Percentiles rank a stretch among this genome's conserved stretches.
phyloP scores from a whole-genome alignment of 2,329 filamentous ascomycete genomes.

The Alternaria sp. region DNA sequence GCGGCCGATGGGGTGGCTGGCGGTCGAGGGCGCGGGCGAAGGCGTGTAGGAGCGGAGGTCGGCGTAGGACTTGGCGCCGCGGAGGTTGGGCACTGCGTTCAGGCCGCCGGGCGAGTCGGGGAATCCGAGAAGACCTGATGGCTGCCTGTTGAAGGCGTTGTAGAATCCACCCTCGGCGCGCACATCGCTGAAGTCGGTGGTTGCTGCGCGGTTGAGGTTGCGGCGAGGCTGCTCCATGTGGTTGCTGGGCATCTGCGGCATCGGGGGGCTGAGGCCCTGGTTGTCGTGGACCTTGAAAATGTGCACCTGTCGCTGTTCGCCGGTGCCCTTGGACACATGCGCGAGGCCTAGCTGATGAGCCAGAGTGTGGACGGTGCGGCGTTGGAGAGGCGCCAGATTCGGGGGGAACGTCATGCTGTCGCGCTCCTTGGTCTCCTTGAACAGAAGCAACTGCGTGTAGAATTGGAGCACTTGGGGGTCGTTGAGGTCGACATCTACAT shows the following conservation, averaged over 20 bases:
- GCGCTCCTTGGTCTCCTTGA: slow-evolving; percentile 78
- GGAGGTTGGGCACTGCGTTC: slow-evolving; percentile 77
- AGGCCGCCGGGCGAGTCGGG: slow-evolving; percentile 75
- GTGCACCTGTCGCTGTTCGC: slow-evolving; percentile 87
- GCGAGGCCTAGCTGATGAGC: slow-evolving; percentile 94
- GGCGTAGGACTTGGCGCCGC: slow-evolving; percentile 94
- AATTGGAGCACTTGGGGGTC: slow-evolving; percentile 85
- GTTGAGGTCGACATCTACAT: slow-evolving; percentile 81
- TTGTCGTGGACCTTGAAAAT: slow-evolving; percentile 75
- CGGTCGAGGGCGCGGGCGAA: slow-evolving; percentile 87
- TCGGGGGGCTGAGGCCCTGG: slow-evolving; percentile 65
- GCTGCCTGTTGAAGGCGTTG: slow-evolving; percentile 77
- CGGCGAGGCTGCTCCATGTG: slow-evolving; percentile 81
- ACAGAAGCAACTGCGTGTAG: slow-evolving; percentile 88
- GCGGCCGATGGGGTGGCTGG: slow-evolving; percentile 77
- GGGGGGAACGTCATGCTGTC: slow-evolving; percentile 86
- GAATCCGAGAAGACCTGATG: slow-evolving; percentile 77
- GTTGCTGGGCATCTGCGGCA: slow-evolving; percentile 66
- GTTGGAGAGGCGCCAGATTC: slow-evolving; percentile 79
- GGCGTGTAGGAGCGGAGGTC: slow-evolving; percentile 94
- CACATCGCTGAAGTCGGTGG: slow-evolving; percentile 90
- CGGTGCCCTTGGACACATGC: slow-evolving; percentile 87
- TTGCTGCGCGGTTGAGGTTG: slow-evolving; percentile 90
- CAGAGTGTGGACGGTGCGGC: slow-evolving; percentile 89
- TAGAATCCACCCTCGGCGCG: slow-evolving; percentile 77